Evolutionary conservation across 1,284 basidiomycete species (phyloP).

Genomic region (Entoloma clypeatum): DNA sequence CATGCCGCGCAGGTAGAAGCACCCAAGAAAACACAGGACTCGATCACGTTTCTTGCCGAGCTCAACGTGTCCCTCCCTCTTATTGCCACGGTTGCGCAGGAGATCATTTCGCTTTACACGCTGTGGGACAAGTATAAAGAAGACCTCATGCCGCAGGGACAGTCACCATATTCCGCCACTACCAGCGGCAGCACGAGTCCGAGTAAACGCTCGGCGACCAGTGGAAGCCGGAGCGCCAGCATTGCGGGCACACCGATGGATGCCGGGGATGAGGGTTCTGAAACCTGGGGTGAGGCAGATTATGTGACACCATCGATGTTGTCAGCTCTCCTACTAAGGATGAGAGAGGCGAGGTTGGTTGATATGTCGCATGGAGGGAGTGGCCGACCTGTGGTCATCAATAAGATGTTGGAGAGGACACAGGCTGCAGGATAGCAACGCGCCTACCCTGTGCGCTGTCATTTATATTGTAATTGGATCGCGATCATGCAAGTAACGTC

Average conservation of each 20-base stretch:
- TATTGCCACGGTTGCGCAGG: conserved; percentile 85
- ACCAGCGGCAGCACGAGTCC: conserved; percentile 21
- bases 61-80: conserved; percentile 83
- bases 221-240: conserved; percentile 16
- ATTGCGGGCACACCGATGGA: conserved; percentile 20
- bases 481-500: no score
- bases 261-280: conserved; percentile 13
- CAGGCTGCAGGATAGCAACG: conserved; percentile 50
- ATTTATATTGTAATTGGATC: no score
- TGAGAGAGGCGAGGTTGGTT: conserved; percentile 65
- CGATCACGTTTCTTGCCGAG: conserved; percentile 79
- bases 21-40: conserved; percentile 55
- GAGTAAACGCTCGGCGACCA: conserved; percentile 21
- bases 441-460: background rate
- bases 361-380: conserved; percentile 55
- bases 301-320: conserved; percentile 52
- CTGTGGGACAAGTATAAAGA: conserved; percentile 83
- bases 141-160: conserved; percentile 35
- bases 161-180: conserved; percentile 23
- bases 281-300: conserved; percentile 23
- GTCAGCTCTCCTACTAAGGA: conserved; percentile 52
- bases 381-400: conserved; percentile 49
- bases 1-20: conserved; percentile 16
- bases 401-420: conserved; percentile 66
- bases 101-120: conserved; percentile 86